Evolutionary conservation across 31 red algal species (phyloP), one percentile per base, ranked within the genome.

Genomic region (Bonnemaisonia californica): DNA sequence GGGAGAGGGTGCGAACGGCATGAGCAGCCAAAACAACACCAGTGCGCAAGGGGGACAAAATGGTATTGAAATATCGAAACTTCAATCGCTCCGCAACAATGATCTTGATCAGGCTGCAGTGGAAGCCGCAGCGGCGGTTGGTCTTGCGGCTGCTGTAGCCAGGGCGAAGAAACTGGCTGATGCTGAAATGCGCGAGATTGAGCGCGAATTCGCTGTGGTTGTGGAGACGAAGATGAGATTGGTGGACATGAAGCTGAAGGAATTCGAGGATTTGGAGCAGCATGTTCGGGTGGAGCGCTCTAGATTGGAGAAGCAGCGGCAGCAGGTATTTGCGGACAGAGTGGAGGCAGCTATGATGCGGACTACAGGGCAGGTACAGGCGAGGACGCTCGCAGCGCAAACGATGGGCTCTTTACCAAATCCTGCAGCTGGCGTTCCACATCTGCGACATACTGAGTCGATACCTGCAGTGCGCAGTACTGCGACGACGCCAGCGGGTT

Each of bases 111-210:
- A 40, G 35, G 87, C 70, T 16, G 62, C 88, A 30, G 87, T 91
- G 11, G 75, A 96, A 38, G 93, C 91, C 2, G 77, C 86, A 2
- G 90, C 95, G 9, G 95, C 91, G 4, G 80, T 83, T 18, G 94
- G 83, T 34, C 72, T 98, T 8, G 90, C 86, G 5, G 95, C 91
- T 3, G 95, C 95, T 31, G 95, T 83, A 42, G 70, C 80, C 23
- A 81, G 83, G 60, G 90, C 88, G 28, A 47, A 77, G 48, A 56
- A 82, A 24, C 78, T 94, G 22, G 91, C 87, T 8, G 95, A 88
- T 39, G 83, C 79, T 32, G 95, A 89, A 61, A 67, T 74, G 36
- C 59, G 65, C 1, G 87, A 94, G 16, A 90, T 98, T 24, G 85
- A 91, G 16, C 71, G 87, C n/a, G 72, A 91, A 27, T 95, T 95